These are phyloP conservation scores for Populus euphratica DNA, from an alignment of 345 rosid species.

Conservation along the genomic window DNA sequence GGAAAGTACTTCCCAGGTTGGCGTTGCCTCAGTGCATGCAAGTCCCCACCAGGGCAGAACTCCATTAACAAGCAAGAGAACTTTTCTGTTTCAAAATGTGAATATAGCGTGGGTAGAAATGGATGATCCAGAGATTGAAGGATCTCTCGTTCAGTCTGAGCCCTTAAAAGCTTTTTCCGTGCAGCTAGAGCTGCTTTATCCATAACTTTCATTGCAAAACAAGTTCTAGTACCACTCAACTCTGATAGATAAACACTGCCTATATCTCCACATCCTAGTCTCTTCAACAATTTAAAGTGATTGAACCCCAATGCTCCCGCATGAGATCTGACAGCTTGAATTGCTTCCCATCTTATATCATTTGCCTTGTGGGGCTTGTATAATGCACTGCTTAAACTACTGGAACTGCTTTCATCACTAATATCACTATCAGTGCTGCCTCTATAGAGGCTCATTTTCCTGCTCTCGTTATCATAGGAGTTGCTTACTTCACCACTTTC, in stretches of 20 bases:
- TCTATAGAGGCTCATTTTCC: slow-evolving; percentile 61
- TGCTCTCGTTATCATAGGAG: slow-evolving; percentile 47
- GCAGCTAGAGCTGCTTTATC: slow-evolving; percentile 62
- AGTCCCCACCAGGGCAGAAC: slow-evolving; percentile 96
- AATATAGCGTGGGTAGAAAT: slow-evolving; percentile 75
- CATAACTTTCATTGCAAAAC: slow-evolving; percentile 85
- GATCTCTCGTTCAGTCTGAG: slow-evolving; percentile 87
- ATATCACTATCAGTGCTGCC: slow-evolving; percentile 84
- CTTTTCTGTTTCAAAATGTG: slow-evolving; percentile 82
- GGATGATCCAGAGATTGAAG: slow-evolving; percentile 88
- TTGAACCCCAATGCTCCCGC: slow-evolving; percentile 49
- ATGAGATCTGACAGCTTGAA: slow-evolving; percentile 55
- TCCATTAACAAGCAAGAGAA: slow-evolving; percentile 89
- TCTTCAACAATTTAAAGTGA: slow-evolving; percentile 55
- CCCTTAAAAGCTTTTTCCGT: slow-evolving; percentile 85
- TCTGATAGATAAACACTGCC: slow-evolving; percentile 82
- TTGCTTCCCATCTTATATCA: slow-evolving; percentile 84
- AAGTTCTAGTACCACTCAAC: slow-evolving; percentile 59
- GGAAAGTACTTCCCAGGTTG: slow-evolving; percentile 84
- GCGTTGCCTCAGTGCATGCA: slow-evolving; percentile 74
- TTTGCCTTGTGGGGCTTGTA: slow-evolving; percentile 88
- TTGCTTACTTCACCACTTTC: slow-evolving; percentile 41
- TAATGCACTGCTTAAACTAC: slow-evolving; percentile 55
- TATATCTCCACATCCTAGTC: slow-evolving; percentile 80
- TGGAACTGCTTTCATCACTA: slow-evolving; percentile 89